A percentile compares a stretch with the other conserved stretches of the same genome.
Conservation (phyloP, 2,329 filamentous ascomycete species). For the Biscogniauxia marginata region DNA sequence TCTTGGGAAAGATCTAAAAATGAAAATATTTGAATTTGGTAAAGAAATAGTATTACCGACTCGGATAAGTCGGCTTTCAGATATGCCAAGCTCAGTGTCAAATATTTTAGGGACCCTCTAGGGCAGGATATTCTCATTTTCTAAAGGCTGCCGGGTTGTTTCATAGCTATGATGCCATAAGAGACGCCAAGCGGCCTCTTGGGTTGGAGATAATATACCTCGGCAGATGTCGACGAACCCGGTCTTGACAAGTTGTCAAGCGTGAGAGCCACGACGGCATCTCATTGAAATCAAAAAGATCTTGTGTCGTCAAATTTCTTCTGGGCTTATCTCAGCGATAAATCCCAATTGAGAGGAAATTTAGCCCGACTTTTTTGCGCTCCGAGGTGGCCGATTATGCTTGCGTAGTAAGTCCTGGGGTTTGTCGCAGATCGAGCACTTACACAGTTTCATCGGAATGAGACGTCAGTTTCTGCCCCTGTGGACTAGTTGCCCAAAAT, state of each 20-base stretch:
- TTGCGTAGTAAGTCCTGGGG: background rate
- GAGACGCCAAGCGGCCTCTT: background rate
- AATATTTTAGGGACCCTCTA: too few relatives aligned
- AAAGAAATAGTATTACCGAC: too few relatives aligned
- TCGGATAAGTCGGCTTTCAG: too few relatives aligned
- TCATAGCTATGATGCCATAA: background rate
- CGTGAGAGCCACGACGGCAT: background rate
- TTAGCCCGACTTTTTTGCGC: background rate
- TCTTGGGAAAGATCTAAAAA: too few relatives aligned
- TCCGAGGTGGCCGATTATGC: background rate
- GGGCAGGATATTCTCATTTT: too few relatives aligned
- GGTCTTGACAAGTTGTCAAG: background rate
- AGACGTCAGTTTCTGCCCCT: background rate
- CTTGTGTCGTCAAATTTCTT: background rate
- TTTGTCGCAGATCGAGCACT: background rate
- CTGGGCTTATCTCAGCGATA: background rate
- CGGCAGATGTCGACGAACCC: background rate
- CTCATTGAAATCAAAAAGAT: background rate
- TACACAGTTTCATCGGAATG: background rate
- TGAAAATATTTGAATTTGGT: too few relatives aligned
- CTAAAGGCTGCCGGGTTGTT: too few relatives aligned
- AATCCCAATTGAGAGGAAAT: background rate
- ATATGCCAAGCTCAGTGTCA: too few relatives aligned
- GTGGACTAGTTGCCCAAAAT: background rate
- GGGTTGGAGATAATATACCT: background rate